These are phyloP conservation scores for Tuber calosporum DNA, from an alignment of 495 filamentous ascomycete genomes.

Conservation along the genomic window DNA sequence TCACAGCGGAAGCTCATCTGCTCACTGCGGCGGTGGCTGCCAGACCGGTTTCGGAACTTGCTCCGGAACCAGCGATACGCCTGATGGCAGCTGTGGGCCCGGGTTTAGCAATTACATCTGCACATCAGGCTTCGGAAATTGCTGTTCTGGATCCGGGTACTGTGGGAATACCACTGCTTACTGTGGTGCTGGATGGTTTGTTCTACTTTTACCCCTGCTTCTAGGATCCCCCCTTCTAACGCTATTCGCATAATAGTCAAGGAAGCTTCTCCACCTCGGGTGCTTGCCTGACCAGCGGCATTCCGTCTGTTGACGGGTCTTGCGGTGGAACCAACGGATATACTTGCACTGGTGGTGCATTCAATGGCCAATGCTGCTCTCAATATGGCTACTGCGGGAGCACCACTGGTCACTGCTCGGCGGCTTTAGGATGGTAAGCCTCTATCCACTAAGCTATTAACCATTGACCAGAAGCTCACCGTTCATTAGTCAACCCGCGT, in stretches of 20 bases:
- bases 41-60: constrained; percentile 9
- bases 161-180: constrained; percentile 12
- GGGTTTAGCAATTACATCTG: constrained; percentile 9
- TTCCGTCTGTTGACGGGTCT: constrained; percentile 10
- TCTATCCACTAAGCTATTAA: neutral
- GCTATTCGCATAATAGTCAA: constrained; percentile 10
- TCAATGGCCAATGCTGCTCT: constrained; percentile 21
- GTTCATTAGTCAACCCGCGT: neutral
- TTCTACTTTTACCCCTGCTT: neutral
- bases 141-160: constrained; percentile 19
- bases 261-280: constrained; percentile 5
- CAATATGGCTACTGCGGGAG: constrained; percentile 11
- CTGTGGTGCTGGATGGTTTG: constrained; percentile 26
- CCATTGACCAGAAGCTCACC: neutral
- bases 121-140: neutral
- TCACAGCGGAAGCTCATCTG: constrained; percentile 1
- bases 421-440: constrained; percentile 9
- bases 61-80: neutral
- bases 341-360: constrained; percentile 11
- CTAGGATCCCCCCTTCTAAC: neutral
- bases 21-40: constrained; percentile 14
- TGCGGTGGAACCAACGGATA: neutral
- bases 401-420: neutral
- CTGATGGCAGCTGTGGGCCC: constrained; percentile 18
- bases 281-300: constrained; percentile 7